A percentile compares a stretch with the other conserved stretches of the same genome.
These are phyloP conservation scores for Spathaspora arborariae DNA, from an alignment of 805 yeast species.

Conservation along the genomic window DNA sequence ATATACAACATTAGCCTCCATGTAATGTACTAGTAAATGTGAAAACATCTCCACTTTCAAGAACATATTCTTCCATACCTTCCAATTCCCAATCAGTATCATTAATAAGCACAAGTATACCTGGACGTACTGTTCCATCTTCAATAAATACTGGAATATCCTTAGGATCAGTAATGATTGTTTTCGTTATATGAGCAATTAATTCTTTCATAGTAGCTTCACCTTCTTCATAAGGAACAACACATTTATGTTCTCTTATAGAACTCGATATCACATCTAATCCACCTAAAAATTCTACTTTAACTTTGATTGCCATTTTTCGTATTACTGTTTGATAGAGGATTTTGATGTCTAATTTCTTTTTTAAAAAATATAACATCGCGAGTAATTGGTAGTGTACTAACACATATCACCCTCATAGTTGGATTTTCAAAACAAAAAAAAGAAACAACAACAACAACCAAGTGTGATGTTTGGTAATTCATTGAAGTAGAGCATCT, in stretches of 20 bases:
- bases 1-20: slow-evolving; percentile 54
- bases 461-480: too few species aligned
- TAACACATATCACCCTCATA: too few species aligned
- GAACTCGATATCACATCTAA: slow-evolving; percentile 73
- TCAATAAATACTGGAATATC: slow-evolving; percentile 76
- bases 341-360: background rate
- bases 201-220: slow-evolving; percentile 47
- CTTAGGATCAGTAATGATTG: slow-evolving; percentile 55
- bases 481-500: too few species aligned
- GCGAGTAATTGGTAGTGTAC: too few species aligned
- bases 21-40: slow-evolving; percentile 92
- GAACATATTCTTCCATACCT: slow-evolving; percentile 77
- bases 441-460: too few species aligned
- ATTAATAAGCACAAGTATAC: slow-evolving; percentile 84
- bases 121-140: slow-evolving; percentile 83
- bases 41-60: slow-evolving; percentile 72
- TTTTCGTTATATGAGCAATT: slow-evolving; percentile 49
- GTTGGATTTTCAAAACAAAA: too few species aligned
- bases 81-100: slow-evolving; percentile 97
- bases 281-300: slow-evolving; percentile 64
- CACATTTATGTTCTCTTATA: slow-evolving; percentile 49
- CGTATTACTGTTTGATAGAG: background rate
- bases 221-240: slow-evolving; percentile 40
- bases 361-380: too few species aligned
- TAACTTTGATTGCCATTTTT: slow-evolving; percentile 29